Evolutionary conservation across 1,139 yeast species (phyloP), one percentile per base, ranked within the genome.

Genomic region (Diutina ranongensis): DNA sequence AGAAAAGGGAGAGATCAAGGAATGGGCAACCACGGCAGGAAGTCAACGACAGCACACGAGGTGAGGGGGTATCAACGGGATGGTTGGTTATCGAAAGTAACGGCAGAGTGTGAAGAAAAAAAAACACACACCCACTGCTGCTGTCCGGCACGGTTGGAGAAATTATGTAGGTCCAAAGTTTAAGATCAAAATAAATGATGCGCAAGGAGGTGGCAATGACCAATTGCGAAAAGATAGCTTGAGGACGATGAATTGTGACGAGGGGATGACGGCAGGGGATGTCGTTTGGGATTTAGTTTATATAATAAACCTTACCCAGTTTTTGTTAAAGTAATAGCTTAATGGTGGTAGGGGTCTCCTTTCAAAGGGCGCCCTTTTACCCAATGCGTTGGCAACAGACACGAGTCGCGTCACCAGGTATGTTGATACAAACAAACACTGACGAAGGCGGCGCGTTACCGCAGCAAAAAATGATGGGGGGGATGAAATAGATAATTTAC

Each of bases 11-110:
- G 28, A 38, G 32, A 22, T n/a, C n/a, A 25, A 27, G 34, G 21
- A 38, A n/a, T 16, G 5, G 33, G 42, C 42, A 22, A 38, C 42
- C 42, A 38, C 42, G 28, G 28, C 28, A 25, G 28, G 18, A 25
- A 38, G 28, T 9, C 21, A 38, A 25, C 9, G 15, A 9, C n/a
- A 8, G 15, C 28, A 35, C 18, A 13, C 28, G 27, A 22, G 5
- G 16, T 10, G 2, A 3, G 13, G 38, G 22, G 34, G 34, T 31
- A 25, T 33, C 35, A 13, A 35, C 10, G 20, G 22, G 18, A 15
- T 35, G 27, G 40, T 16, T 35, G 42, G 31, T 21, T 4, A 25
- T 7, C 28, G 28, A 25, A 25, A 10, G 5, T 25, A 25, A 25
- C 10, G 28, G 33, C 32, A n/a, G 42, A 13, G 20, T 18, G 40